Percentiles rank a stretch among this genome's conserved stretches.
phyloP scores from a whole-genome alignment of 2,329 filamentous ascomycete genomes.

The Epichloe sibirici region DNA sequence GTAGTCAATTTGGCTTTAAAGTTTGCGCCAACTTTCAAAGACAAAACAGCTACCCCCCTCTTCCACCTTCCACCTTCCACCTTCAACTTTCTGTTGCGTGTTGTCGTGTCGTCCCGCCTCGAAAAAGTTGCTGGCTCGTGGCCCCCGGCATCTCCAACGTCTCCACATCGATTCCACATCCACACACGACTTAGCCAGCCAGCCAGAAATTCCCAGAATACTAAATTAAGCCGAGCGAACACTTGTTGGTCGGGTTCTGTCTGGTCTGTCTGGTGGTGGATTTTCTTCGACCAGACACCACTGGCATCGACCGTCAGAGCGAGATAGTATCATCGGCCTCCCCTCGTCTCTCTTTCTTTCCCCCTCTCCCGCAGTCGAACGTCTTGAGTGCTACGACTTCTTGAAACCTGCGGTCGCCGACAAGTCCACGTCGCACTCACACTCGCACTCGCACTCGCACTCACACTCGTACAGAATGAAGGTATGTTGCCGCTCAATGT shows the following conservation, averaged over 20 bases:
- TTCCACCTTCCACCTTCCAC: not conserved
- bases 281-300: not conserved
- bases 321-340: not conserved
- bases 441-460: conserved; percentile 5
- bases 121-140: not conserved
- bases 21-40: not conserved
- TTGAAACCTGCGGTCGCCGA: conserved; percentile 1
- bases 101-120: conserved; percentile 1
- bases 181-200: not conserved
- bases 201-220: not conserved
- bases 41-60: not conserved
- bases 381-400: not conserved
- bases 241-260: too few species aligned
- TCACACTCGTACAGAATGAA: conserved; percentile 26
- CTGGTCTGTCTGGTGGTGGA: not conserved
- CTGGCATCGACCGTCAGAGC: not conserved
- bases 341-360: not conserved
- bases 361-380: not conserved
- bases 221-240: not conserved
- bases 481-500: conserved; percentile 9
- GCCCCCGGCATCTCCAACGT: conserved; percentile 1
- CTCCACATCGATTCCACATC: not conserved
- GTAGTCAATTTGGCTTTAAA: not conserved
- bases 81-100: not conserved
- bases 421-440: not conserved